phyloP scores from a whole-genome alignment of 1,139 yeast species.

The Pichia terricola region DNA sequence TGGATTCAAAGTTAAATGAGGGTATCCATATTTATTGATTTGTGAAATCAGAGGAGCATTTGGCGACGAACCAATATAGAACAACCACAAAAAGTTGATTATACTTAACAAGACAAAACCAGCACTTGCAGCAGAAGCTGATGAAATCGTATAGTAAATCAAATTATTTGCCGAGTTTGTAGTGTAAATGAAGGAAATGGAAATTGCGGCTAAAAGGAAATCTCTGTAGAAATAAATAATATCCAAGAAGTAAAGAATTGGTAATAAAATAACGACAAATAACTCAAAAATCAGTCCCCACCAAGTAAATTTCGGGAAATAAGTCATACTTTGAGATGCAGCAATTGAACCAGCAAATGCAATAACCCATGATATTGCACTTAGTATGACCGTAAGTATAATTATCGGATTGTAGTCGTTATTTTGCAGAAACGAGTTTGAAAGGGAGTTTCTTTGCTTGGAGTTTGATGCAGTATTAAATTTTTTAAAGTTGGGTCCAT shows the following conservation, averaged over 20 bases:
- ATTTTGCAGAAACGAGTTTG: background rate
- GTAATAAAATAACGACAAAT: conserved; percentile 44
- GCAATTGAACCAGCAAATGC: conserved; percentile 83
- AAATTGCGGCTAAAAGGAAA: conserved; percentile 46
- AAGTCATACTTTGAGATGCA: conserved; percentile 21
- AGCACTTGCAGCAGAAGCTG: conserved; percentile 85
- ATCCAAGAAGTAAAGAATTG: conserved; percentile 56
- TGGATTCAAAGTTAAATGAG: background rate
- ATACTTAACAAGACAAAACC: conserved; percentile 81
- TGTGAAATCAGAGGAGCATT: conserved; percentile 61
- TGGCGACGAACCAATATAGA: conserved; percentile 79
- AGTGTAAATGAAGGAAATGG: conserved; percentile 69
- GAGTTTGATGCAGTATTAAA: too few species aligned
- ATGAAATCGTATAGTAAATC: conserved; percentile 55
- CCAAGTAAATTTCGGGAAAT: conserved; percentile 83
- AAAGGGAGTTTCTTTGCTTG: background rate
- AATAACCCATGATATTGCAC: conserved; percentile 67
- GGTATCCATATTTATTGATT: conserved; percentile 59
- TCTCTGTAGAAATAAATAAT: conserved; percentile 63
- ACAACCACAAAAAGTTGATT: conserved; percentile 68
- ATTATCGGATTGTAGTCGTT: conserved; percentile 2
- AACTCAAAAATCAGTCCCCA: conserved; percentile 92
- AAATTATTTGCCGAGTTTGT: conserved; percentile 75
- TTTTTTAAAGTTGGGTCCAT: background rate
- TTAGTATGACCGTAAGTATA: conserved; percentile 5